phyloP scores from a whole-genome alignment of 768 basidiomycete genomes.

The Mycena kentingensis region DNA sequence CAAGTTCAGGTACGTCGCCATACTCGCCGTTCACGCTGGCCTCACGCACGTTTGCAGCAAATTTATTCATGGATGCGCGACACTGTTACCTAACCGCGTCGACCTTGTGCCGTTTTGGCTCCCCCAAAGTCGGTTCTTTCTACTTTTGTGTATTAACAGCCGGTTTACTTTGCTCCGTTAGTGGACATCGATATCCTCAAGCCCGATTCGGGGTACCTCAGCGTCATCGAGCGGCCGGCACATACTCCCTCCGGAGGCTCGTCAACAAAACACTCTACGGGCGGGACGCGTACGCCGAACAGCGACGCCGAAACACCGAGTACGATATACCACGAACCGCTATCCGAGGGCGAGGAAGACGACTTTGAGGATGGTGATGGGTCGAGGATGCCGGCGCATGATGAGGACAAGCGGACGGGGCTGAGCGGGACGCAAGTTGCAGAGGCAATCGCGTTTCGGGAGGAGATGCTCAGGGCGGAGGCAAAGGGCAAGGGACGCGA shows the following conservation, averaged over 20 bases:
- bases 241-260: slow-evolving; percentile 34
- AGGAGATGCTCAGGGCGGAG: slow-evolving; percentile 69
- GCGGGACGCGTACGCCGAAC: slow-evolving; percentile 44
- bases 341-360: slow-evolving; percentile 95
- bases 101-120: slow-evolving; percentile 99
- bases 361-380: slow-evolving; percentile 66
- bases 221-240: slow-evolving; percentile 73
- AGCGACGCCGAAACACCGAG: slow-evolving; percentile 33
- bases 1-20: slow-evolving; percentile 95
- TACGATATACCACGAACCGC: slow-evolving; percentile 74
- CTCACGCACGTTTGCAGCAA: slow-evolving; percentile 53
- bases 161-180: slow-evolving; percentile 35
- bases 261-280: slow-evolving; percentile 51
- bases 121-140: slow-evolving; percentile 73
- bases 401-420: slow-evolving; percentile 83
- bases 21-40: too few relatives aligned
- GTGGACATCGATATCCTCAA: slow-evolving; percentile 97
- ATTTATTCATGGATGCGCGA: slow-evolving; percentile 97
- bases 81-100: slow-evolving; percentile 87
- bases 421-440: slow-evolving; percentile 73
- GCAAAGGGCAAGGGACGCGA: slow-evolving; percentile 20
- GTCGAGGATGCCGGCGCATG: slow-evolving; percentile 71
- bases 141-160: neutral
- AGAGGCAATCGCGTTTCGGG: slow-evolving; percentile 85
- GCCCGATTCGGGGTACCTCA: slow-evolving; percentile 78